Evolutionary conservation across 768 basidiomycete genomes (phyloP), one percentile per base, ranked within the genome.

Genomic region (Candolleomyces efflorescens): DNA sequence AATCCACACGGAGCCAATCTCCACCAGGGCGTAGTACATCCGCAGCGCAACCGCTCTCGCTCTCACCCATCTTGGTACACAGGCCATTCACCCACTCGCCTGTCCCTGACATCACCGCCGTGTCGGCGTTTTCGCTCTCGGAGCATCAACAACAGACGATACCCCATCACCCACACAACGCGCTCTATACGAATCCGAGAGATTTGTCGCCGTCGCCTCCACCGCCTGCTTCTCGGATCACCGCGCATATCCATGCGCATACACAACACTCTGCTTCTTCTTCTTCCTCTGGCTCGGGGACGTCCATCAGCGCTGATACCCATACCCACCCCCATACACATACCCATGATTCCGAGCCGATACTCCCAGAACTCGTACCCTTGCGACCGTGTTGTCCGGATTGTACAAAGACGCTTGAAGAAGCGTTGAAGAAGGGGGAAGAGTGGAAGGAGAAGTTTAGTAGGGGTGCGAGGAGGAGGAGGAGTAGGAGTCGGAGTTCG

Each of bases 311-410:
- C 18, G 41, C 15, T 43, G 15, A 17, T 11, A 17, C 41, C 5
- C 56, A 32, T 53, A 59, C 26, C 58, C 63, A 55, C 56, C 59
- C 9, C 71, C 71, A 37, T 68, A 69, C 11, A 64, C 69, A 6
- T 73, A 67, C 69, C n/a, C 73, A 75, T 49, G 63, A 67, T 17
- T 66, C 66, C 18, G 67, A 63, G 46, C 66, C 68, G 56, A 20
- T 18, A 15, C 49, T 51, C 3, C 49, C 49, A 1, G 49, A 51
- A 17, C 49, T 51, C 0, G 70, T 92, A 1, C 90, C 90, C 6
- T 73, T 92, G 15, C 84, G 90, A 44, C 76, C 83, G 12, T 92
- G 90, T 68, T 92, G 90, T 64, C 68, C 77, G 9, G 79, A 83
- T 46, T 92, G 90, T 65, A 77, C 81, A 41, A 67, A 70, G 37